Percentiles rank a stretch among this genome's conserved stretches.
phyloP scores from a whole-genome alignment of 768 basidiomycete genomes.

The Termitomyces sp. region DNA sequence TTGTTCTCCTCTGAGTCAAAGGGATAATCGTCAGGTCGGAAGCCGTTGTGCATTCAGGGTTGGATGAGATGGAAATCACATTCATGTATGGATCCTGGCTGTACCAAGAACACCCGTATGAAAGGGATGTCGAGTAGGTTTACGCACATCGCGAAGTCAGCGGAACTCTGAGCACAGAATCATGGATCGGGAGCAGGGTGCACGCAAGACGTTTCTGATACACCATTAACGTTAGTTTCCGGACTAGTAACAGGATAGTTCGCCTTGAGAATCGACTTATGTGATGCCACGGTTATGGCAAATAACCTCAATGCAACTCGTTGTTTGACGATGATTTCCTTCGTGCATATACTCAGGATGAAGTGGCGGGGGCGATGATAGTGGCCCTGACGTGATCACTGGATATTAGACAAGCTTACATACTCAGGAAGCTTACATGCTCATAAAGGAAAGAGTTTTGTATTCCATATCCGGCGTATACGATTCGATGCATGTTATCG shows the following conservation, averaged over 20 bases:
- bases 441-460: constrained; percentile 1
- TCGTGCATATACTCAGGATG: not conserved
- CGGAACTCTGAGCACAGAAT: not conserved
- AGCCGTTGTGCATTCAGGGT: not conserved
- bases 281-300: constrained; percentile 1
- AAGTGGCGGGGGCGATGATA: constrained; percentile 8
- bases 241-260: not conserved
- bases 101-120: not conserved
- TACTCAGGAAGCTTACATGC: not conserved
- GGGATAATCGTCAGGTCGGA: not conserved
- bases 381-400: constrained; percentile 13
- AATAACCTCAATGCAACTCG: constrained; percentile 1
- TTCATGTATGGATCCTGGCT: not conserved
- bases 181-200: not conserved
- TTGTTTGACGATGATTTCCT: not conserved
- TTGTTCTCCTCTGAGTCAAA: not conserved
- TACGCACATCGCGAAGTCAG: not conserved
- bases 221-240: not conserved
- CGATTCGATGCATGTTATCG: not conserved
- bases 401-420: not conserved
- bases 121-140: not conserved
- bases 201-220: not conserved
- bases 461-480: constrained; percentile 1
- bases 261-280: not conserved
- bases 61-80: not conserved